phyloP scores from a whole-genome alignment of 2,329 filamentous ascomycete species.

The Aureobasidium sp. region DNA sequence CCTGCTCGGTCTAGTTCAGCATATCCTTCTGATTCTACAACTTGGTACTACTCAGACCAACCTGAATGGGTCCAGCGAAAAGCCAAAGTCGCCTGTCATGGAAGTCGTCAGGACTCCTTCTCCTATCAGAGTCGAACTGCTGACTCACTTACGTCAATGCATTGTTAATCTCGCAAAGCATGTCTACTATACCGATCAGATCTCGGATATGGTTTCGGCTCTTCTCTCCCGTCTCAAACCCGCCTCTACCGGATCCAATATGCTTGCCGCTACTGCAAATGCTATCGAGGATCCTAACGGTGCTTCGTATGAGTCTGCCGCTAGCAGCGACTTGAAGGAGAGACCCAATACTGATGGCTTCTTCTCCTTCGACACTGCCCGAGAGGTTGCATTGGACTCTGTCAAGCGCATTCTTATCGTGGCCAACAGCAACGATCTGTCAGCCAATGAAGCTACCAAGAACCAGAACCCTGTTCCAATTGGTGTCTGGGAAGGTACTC shows the following conservation, averaged over 20 bases:
- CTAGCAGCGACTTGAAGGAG: slow-evolving; percentile 56
- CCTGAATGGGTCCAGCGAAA: slow-evolving; percentile 4
- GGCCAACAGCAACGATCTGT: slow-evolving; percentile 62
- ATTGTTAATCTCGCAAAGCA: slow-evolving; percentile 95
- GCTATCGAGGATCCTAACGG: slow-evolving; percentile 57
- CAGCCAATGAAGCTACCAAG: slow-evolving; percentile 64
- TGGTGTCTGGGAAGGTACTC: slow-evolving; percentile 95
- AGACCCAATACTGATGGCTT: slow-evolving; percentile 62
- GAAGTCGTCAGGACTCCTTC: slow-evolving; percentile 56
- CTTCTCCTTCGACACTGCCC: slow-evolving; percentile 70
- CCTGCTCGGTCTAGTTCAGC: slow-evolving; percentile 83
- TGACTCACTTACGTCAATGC: slow-evolving; percentile 79
- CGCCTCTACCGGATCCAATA: slow-evolving; percentile 29
- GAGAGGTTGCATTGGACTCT: slow-evolving; percentile 73
- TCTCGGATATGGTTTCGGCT: slow-evolving; percentile 91
- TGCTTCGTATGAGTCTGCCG: slow-evolving; percentile 54
- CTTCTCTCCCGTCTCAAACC: slow-evolving; percentile 85
- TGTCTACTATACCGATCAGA: slow-evolving; percentile 97
- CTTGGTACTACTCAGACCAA: slow-evolving; percentile 45
- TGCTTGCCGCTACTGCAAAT: slow-evolving; percentile 35
- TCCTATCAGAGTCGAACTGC: slow-evolving; percentile 64
- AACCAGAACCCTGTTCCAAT: slow-evolving; percentile 72
- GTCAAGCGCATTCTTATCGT: slow-evolving; percentile 86
- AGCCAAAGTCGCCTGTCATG: slow-evolving; percentile 31
- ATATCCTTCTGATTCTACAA: slow-evolving; percentile 82